Percentiles rank a stretch among this genome's conserved stretches.
Conservation (phyloP, 139 green algal species). For the Pleodorina starrii region DNA sequence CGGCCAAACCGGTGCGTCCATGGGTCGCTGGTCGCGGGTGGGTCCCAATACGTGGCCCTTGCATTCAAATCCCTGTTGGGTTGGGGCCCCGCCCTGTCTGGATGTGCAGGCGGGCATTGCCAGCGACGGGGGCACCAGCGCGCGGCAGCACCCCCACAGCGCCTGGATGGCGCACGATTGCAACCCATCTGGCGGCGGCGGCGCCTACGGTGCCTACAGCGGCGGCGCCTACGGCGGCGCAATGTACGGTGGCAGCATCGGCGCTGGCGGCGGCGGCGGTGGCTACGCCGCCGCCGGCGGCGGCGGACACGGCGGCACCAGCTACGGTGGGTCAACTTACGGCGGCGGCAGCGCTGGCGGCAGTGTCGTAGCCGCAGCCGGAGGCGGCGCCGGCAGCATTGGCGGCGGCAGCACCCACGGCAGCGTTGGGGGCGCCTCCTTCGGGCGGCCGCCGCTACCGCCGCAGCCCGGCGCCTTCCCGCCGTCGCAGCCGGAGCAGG, state of each 20-base stretch:
- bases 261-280: background rate
- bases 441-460: background rate
- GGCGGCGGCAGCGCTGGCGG: background rate
- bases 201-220: background rate
- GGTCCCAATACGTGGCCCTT: too few relatives aligned
- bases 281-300: background rate
- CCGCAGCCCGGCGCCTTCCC: background rate
- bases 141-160: background rate
- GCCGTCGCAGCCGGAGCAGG: background rate
- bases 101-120: slow-evolving; percentile 25
- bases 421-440: background rate
- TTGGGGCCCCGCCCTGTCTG: too few relatives aligned
- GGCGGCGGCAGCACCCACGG: background rate
- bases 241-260: background rate
- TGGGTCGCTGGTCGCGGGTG: too few relatives aligned
- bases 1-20: slow-evolving; percentile 28
- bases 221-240: background rate
- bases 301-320: background rate
- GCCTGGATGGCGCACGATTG: background rate
- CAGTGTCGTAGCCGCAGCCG: background rate
- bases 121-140: background rate
- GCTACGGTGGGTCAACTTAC: background rate
- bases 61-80: too few relatives aligned
- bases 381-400: background rate
- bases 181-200: background rate